phyloP scores from a whole-genome alignment of 768 basidiomycete genomes.

The Mycena rebaudengoi region DNA sequence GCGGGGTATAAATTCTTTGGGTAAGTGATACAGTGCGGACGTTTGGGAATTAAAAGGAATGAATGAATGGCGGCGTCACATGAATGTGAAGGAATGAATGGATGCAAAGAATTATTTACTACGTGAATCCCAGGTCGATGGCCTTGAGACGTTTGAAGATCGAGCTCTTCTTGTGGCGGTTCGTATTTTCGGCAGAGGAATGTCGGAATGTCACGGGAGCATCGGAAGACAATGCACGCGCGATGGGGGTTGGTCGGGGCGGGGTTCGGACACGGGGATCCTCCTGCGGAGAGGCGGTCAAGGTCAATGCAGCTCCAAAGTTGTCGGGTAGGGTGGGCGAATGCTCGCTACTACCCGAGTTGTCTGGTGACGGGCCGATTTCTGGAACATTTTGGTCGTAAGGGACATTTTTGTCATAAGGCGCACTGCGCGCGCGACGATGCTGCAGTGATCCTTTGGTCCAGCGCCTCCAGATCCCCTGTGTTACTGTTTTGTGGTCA shows the following conservation, averaged over 20 bases:
- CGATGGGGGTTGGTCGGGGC: background rate
- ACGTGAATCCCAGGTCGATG: background rate
- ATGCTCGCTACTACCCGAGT: background rate
- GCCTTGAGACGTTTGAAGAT: slow-evolving; percentile 26
- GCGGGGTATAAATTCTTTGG: slow-evolving; percentile 4
- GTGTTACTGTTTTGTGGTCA: slow-evolving; percentile 18
- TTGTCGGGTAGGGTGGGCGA: slow-evolving; percentile 21
- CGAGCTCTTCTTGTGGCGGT: slow-evolving; percentile 2
- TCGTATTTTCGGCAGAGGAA: slow-evolving; percentile 20
- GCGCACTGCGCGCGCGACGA: slow-evolving; percentile 28
- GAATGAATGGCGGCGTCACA: background rate
- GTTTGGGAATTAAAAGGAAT: background rate
- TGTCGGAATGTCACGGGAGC: slow-evolving; percentile 17
- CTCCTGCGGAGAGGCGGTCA: background rate
- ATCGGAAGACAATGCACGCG: slow-evolving; percentile 5
- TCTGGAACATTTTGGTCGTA: slow-evolving; percentile 22
- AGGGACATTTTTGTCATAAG: slow-evolving; percentile 23
- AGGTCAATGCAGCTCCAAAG: slow-evolving; percentile 16
- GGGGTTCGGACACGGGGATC: background rate
- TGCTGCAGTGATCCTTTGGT: slow-evolving; percentile 26
- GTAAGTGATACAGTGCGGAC: slow-evolving; percentile 7
- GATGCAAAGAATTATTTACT: slow-evolving; percentile 4
- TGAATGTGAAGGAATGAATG: background rate
- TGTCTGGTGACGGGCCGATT: background rate
- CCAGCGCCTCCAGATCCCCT: slow-evolving; percentile 22